Evolutionary conservation across 495 filamentous ascomycete genomes (phyloP).

Genomic region (Penicillium maclennaniae): DNA sequence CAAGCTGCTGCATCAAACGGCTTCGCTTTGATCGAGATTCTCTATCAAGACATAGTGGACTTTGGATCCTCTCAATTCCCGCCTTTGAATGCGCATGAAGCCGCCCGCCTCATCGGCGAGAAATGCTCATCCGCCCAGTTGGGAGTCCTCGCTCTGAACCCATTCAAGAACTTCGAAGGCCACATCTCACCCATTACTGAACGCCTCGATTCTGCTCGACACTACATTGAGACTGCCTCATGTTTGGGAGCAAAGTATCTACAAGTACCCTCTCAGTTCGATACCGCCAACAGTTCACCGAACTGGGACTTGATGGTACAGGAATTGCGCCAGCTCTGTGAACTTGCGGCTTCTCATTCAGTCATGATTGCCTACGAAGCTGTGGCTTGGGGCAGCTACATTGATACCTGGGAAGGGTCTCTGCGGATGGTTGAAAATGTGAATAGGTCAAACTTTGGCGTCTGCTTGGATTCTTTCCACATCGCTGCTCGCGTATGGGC

Average conservation of each 20-base stretch:
- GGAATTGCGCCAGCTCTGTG: background rate
- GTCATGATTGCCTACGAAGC: conserved; percentile 59
- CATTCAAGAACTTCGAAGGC: conserved; percentile 67
- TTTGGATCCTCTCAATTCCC: background rate
- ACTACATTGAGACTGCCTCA: conserved; percentile 59
- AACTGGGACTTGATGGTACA: background rate
- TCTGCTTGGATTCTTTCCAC: conserved; percentile 74
- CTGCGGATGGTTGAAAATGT: conserved; percentile 57
- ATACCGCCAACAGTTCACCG: conserved; percentile 22
- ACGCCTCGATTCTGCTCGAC: conserved; percentile 55
- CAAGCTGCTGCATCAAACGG: conserved; percentile 52
- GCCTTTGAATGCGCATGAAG: background rate
- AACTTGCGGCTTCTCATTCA: background rate
- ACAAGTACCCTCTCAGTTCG: conserved; percentile 60
- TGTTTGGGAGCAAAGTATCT: conserved; percentile 56
- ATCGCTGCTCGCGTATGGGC: conserved; percentile 33
- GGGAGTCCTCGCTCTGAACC: conserved; percentile 58
- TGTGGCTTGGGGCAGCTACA: conserved; percentile 63
- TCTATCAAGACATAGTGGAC: conserved; percentile 52
- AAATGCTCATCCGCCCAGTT: conserved; percentile 50
- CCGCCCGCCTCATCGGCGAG: conserved; percentile 32
- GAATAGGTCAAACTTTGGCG: conserved; percentile 62
- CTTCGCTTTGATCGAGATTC: conserved; percentile 60
- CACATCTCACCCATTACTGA: conserved; percentile 40
- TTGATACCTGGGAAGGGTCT: conserved; percentile 62